Evolutionary conservation across 805 yeast genomes (phyloP).

Genomic region (Candida multigemmis): DNA sequence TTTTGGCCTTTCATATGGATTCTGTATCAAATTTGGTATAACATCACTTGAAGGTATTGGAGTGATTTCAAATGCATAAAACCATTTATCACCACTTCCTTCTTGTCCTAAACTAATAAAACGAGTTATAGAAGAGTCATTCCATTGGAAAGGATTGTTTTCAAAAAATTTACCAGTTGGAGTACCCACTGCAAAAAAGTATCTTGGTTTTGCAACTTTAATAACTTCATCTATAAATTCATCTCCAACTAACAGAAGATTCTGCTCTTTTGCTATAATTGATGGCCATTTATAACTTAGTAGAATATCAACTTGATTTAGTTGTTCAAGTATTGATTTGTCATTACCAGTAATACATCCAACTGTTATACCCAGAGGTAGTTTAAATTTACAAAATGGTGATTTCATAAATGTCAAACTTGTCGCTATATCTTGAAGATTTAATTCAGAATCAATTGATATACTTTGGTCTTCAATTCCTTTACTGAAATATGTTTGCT

Average conservation of each 20-base stretch:
- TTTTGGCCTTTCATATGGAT: constrained; percentile 16
- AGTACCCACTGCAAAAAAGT: constrained; percentile 55
- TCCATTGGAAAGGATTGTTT: constrained; percentile 51
- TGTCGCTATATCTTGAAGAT: constrained; percentile 11
- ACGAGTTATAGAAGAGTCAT: constrained; percentile 39
- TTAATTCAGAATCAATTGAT: constrained; percentile 6
- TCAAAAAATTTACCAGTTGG: constrained; percentile 43
- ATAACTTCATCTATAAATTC: constrained; percentile 37
- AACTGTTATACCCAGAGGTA: constrained; percentile 37
- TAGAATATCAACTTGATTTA: constrained; percentile 38
- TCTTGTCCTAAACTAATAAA: constrained; percentile 58
- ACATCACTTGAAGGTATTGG: constrained; percentile 5
- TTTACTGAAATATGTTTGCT: constrained; percentile 16
- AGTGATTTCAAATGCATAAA: constrained; percentile 53
- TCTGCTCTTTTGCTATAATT: constrained; percentile 35
- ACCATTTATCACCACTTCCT: constrained; percentile 54
- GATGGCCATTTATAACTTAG: constrained; percentile 48
- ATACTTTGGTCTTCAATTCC: constrained; percentile 9
- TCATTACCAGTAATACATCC: constrained; percentile 32
- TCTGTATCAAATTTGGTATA: constrained; percentile 6
- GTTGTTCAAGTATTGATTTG: constrained; percentile 5
- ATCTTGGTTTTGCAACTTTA: constrained; percentile 43
- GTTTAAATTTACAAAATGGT: constrained; percentile 25
- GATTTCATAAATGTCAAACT: constrained; percentile 20
- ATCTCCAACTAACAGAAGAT: constrained; percentile 36